Evolutionary conservation across 2,329 filamentous ascomycete genomes (phyloP).

Genomic region (Akanthomyces dipterigenus): DNA sequence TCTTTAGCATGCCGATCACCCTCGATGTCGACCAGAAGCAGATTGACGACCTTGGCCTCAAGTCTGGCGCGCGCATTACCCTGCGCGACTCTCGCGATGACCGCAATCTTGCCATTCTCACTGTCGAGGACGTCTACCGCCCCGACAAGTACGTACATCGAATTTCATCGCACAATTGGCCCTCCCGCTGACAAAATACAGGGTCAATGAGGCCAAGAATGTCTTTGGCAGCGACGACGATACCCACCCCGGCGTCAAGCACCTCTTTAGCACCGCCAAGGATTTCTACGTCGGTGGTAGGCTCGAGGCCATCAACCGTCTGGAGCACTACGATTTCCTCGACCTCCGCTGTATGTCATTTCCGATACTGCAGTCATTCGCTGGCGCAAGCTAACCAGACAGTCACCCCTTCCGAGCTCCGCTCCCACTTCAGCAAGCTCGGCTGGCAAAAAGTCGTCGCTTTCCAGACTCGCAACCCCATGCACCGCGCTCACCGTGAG

Average conservation of each 20-base stretch:
- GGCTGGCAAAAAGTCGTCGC: slow-evolving; percentile 96
- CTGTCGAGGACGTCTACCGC: slow-evolving; percentile 88
- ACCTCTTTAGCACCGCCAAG: slow-evolving; percentile 72
- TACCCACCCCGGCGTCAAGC: slow-evolving; percentile 86
- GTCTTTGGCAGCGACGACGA: slow-evolving; percentile 90
- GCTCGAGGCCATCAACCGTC: slow-evolving; percentile 87
- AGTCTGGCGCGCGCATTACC: slow-evolving; percentile 74
- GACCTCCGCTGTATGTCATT: slow-evolving; percentile 72
- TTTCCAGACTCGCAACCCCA: slow-evolving; percentile 98
- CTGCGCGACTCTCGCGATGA: slow-evolving; percentile 96
- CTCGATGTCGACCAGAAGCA: slow-evolving; percentile 73
- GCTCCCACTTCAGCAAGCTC: slow-evolving; percentile 97
- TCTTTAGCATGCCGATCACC: slow-evolving; percentile 96
- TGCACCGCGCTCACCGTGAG: slow-evolving; percentile 98
- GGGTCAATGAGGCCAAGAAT: slow-evolving; percentile 80
- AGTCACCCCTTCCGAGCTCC: slow-evolving; percentile 92
- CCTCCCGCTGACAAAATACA: slow-evolving; percentile 29
- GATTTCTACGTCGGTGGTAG: slow-evolving; percentile 95
- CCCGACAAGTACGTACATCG: slow-evolving; percentile 73
- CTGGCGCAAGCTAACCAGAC: neutral
- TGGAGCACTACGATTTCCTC: slow-evolving; percentile 99
- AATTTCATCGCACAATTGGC: neutral
- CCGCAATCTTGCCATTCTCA: slow-evolving; percentile 90
- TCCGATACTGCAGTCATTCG: neutral
- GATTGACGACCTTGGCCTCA: slow-evolving; percentile 68